Evolutionary conservation across 371 early-diverging fungal species (phyloP), one percentile per base, ranked within the genome.

Genomic region (Mortierella sp.): DNA sequence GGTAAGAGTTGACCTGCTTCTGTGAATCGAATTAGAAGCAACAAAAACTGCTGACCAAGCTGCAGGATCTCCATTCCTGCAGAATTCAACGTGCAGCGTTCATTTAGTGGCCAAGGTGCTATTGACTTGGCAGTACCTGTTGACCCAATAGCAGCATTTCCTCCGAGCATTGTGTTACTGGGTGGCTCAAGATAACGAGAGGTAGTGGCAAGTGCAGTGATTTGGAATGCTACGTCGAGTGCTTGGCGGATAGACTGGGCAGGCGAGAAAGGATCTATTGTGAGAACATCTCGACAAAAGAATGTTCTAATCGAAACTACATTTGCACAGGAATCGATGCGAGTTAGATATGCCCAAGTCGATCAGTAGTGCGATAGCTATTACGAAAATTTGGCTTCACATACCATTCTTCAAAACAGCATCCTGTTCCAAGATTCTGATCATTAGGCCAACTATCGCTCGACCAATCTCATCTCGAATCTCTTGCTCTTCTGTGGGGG

Each of bases 391-490:
- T 23, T 9, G 9, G 3, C n/a, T 56, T 13, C 10, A 32, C 72
- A 34, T 68, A 79, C 80, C 56, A 63, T 73, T 70, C 5, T 55
- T 73, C 35, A 66, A 29, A 3, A 79, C 64, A 7, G 74, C 62
- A 19, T 79, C 80, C 8, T 74, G 74, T 37, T 79, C 80, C 47
- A 79, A 31, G 1, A 79, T 64, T 31, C 74, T 58, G 10, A 79
- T 47, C 5, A 79, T 29, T 7, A 79, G 23, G 2, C 74, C 70
- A 8, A 79, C 64, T 32, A 79, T 73, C 6, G 58, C 58, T 26
- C 80, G 55, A 22, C 80, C 80, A 45, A 74, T 26, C 34, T 70
- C 80, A 0, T 79, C 80, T 22, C 80, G 80, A 26, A 70, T 61
- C 23, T 66, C 70, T 28, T 60, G 70, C 22, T 73, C 74, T 26